Base-by-base conservation (phyloP, 2,329 filamentous ascomycete genomes). In the Capronia americana region DNA sequence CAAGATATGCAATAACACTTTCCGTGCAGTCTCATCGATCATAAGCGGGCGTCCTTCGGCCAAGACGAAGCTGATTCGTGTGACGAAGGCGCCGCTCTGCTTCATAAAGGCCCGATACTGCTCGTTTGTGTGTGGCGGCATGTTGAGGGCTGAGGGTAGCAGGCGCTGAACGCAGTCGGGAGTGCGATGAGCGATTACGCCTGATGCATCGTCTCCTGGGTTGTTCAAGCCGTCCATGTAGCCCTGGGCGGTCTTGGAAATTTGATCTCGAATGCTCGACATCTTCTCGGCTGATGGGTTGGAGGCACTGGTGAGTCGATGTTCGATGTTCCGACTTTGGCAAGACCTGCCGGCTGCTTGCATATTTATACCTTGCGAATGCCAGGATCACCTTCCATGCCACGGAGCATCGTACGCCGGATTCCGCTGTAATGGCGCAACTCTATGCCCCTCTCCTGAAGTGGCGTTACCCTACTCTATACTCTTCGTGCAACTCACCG, bases 1-100 rank as follows among this genome's bases (percentile, higher is more conserved):
- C 4, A 11, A 26, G 28, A 58, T 58, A 44, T 58, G 56, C 32
- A 58, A 26, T 32, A 58, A 10, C 56, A 58, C 56, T 58, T 58
- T 58, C 20, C 56, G 34, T 20, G 56, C 56, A 3, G 23, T 14
- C 41, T 58, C 56, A 11, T 58, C 56, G 20, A 58, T 34, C 56
- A 41, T 3, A 1, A 34, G 56, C 30, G 41, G 14, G 41, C 14
- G 14, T 46, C 41, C 41, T 20, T 11, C 41, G 10, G 41, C 20
- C 14, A 46, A 20, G 41, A 10, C 41, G 20, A 46, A 46, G 41
- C 41, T 46, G 41, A 46, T 46, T 17, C 20, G 41, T 3, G 14
- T 46, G 14, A 46, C 41, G 20, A 46, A 46, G 41, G 14, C 41
- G 14, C 41, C 41, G 14, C 3, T 17, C 14, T 14, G 14, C 20